Percentiles rank a stretch among this genome's conserved stretches.
phyloP scores from a whole-genome alignment of 305 asterid genomes.

The Solanum hybrid region DNA sequence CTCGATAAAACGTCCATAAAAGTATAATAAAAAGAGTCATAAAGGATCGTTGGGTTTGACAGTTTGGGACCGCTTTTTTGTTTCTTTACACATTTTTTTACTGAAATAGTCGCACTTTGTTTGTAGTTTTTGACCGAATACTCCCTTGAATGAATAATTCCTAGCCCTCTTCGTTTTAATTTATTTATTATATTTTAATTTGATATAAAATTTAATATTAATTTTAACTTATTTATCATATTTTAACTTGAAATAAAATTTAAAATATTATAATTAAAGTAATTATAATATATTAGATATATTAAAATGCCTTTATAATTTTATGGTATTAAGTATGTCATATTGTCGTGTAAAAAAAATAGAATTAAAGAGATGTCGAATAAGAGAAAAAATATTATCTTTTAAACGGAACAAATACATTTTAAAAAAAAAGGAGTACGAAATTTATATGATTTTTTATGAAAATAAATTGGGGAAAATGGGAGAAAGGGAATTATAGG shows the following conservation, averaged over 20 bases:
- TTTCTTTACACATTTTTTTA: background rate
- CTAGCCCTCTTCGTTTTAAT: background rate
- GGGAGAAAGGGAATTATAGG: background rate
- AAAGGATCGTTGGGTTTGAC: background rate
- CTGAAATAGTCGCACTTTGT: background rate
- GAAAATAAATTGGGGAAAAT: background rate
- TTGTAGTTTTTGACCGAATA: background rate
- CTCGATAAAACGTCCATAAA: accelerated
- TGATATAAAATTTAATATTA: no score
- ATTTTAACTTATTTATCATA: background rate
- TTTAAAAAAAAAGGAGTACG: background rate
- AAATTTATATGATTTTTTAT: background rate
- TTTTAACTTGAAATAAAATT: background rate
- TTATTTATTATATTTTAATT: background rate
- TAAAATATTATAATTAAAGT: background rate
- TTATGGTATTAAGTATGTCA: no score
- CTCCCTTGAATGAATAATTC: background rate
- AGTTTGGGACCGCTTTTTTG: background rate
- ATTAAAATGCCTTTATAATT: background rate
- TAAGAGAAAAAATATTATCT: background rate
- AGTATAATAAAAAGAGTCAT: background rate
- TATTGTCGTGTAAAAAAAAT: no score
- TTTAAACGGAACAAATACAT: background rate
- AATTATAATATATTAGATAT: background rate
- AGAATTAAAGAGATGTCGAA: background rate